Evolutionary conservation across 495 filamentous ascomycete species (phyloP).

Genomic region (Paragyromitra xinjiangensis): DNA sequence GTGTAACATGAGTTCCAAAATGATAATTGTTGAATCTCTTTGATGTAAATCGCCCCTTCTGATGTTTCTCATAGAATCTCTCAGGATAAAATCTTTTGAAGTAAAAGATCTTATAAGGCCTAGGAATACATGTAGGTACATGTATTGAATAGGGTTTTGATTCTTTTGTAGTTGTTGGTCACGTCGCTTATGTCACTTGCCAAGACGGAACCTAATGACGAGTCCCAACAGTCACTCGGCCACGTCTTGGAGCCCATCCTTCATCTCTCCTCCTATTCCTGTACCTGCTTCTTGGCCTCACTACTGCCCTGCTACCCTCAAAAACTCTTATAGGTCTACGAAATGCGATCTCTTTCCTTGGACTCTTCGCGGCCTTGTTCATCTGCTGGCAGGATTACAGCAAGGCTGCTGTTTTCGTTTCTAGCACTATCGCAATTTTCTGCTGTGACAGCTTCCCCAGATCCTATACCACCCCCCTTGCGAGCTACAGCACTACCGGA

Average conservation of each 20-base stretch:
- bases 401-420: constrained; percentile 69
- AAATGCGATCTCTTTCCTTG: constrained; percentile 28
- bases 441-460: constrained; percentile 49
- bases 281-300: constrained; percentile 23
- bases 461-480: constrained; percentile 42
- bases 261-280: not conserved
- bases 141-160: not conserved
- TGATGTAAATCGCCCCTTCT: not conserved
- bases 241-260: constrained; percentile 20
- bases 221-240: constrained; percentile 38
- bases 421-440: constrained; percentile 65
- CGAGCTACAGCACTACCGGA: constrained; percentile 30
- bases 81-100: not conserved
- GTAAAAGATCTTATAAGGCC: not conserved
- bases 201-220: constrained; percentile 45
- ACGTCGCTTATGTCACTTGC: constrained; percentile 47
- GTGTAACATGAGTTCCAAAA: not conserved
- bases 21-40: not conserved
- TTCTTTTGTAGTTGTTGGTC: not conserved
- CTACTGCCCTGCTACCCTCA: constrained; percentile 15
- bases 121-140: not conserved
- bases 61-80: not conserved
- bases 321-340: constrained; percentile 25
- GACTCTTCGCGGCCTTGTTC: constrained; percentile 38
- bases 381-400: constrained; percentile 68